These are phyloP conservation scores for Alternaria sp. DNA, from an alignment of 2,329 filamentous ascomycete species.

Conservation along the genomic window DNA sequence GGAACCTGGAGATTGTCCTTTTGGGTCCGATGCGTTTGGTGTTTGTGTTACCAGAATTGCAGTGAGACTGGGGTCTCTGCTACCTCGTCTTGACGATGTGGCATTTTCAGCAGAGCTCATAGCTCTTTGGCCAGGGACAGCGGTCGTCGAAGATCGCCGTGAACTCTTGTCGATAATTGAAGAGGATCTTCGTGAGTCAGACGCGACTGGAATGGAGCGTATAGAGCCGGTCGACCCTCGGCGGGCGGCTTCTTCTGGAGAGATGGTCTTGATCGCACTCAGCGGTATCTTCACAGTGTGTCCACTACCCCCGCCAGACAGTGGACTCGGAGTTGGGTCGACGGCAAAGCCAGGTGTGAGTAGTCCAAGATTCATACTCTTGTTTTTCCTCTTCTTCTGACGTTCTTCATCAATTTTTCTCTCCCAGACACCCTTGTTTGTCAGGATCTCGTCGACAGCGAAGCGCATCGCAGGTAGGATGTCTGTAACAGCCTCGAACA, in stretches of 20 bases:
- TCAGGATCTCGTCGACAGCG: constrained; percentile 80
- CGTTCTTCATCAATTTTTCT: constrained; percentile 71
- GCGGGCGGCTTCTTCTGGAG: constrained; percentile 31
- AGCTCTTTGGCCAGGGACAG: constrained; percentile 27
- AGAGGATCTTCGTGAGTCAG: constrained; percentile 44
- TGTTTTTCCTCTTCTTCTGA: constrained; percentile 55
- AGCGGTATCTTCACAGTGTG: constrained; percentile 15
- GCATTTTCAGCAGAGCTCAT: constrained; percentile 44
- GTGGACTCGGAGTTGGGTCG: constrained; percentile 48
- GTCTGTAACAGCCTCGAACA: constrained; percentile 88
- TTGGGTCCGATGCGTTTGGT: constrained; percentile 40
- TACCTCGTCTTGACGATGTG: constrained; percentile 48
- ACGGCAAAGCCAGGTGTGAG: constrained; percentile 30
- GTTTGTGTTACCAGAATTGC: constrained; percentile 52
- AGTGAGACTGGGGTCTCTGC: constrained; percentile 52
- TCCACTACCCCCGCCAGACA: constrained; percentile 38
- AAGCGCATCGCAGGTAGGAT: constrained; percentile 87
- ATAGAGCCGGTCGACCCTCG: constrained; percentile 43
- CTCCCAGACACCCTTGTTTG: constrained; percentile 80
- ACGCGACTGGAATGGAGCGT: constrained; percentile 20
- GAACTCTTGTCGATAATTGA: constrained; percentile 40
- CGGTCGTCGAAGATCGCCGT: constrained; percentile 42
- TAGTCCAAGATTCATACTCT: constrained; percentile 35
- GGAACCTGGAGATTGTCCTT: constrained; percentile 22
- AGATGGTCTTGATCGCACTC: constrained; percentile 17